Evolutionary conservation across 2,329 filamentous ascomycete species (phyloP).

Genomic region (Lizonia empirigonia): DNA sequence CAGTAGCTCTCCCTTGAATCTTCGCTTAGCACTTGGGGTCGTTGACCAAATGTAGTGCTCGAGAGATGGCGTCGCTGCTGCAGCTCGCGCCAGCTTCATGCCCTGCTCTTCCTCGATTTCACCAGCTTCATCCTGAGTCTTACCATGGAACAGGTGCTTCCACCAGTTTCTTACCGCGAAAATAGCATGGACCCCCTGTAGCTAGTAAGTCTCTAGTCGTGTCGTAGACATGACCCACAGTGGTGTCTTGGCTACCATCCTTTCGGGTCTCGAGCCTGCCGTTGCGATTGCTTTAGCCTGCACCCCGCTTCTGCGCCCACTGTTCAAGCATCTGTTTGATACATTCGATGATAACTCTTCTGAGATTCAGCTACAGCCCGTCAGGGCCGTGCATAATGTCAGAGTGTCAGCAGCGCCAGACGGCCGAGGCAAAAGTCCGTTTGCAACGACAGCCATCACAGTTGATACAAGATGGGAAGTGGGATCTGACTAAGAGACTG

Average conservation of each 20-base stretch:
- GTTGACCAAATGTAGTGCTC: slow-evolving; percentile 57
- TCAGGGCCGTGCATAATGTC: neutral
- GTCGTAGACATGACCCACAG: slow-evolving; percentile 27
- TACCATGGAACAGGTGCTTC: slow-evolving; percentile 41
- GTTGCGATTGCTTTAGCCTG: slow-evolving; percentile 31
- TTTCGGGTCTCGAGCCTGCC: slow-evolving; percentile 29
- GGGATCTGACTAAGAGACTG: neutral
- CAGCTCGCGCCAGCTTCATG: slow-evolving; percentile 52
- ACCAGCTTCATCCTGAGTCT: slow-evolving; percentile 39
- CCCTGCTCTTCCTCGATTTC: slow-evolving; percentile 50
- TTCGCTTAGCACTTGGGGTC: slow-evolving; percentile 44
- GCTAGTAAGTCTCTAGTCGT: neutral
- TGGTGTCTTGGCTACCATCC: slow-evolving; percentile 26
- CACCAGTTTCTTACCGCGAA: slow-evolving; percentile 54
- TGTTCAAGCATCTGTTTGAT: slow-evolving; percentile 4
- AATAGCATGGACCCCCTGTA: slow-evolving; percentile 32
- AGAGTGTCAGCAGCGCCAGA: neutral
- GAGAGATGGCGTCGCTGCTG: slow-evolving; percentile 45
- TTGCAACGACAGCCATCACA: neutral
- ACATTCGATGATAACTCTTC: neutral
- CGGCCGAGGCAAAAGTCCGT: neutral
- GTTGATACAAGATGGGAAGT: neutral
- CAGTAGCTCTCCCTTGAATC: slow-evolving; percentile 40
- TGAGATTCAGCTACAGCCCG: neutral
- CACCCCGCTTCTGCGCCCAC: slow-evolving; percentile 25